Base-by-base conservation (phyloP, 1,139 yeast genomes). In the Yamadazyma siamensis region DNA sequence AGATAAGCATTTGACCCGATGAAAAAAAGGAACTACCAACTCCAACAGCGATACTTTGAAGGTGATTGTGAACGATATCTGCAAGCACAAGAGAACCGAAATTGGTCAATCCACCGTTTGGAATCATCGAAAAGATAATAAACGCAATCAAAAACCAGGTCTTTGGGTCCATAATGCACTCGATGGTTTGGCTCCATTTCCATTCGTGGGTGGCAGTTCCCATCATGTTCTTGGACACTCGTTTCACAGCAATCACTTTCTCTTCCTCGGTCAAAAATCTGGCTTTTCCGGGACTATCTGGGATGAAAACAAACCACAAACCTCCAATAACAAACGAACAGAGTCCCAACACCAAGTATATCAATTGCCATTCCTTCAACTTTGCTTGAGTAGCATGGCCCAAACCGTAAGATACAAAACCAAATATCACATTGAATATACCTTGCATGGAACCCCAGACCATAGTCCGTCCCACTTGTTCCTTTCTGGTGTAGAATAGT, bases 21-120 rank as follows among this genome's bases (percentile, higher is more conserved):
- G 41, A 37, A 21, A 43, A 71, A 0, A 75, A 71, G 27, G 72
- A 68, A 27, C 70, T 60, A 1, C 75, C 77, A 27, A 72, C 75
- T 4, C 77, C 64, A 5, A 75, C 75, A 21, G 74, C 50, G 1
- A 77, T 70, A 2, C 79, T 65, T 30, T 61, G 62, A 32, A 74
- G 52, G 13, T 31, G 32, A 15, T 60, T 47, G 21, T 71, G 52
- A 4, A 52, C 64, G 28, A 36, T 25, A 11, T 29, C 32, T 15
- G 53, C 56, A 36, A 61, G 71, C 26, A 71, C 49, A 26, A 70
- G 44, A 30, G 62, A 65, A 38, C 70, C 75, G 38, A 68, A 71
- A 4, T 71, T 58, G 31, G 69, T 54, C 21, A 43, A 34, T 8
- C 36, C 40, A 41, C 69, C 70, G 40, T 71, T 71, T 5, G 75